Evolutionary conservation across 2,329 filamentous ascomycete species (phyloP), one percentile per base, ranked within the genome.

Genomic region (Ampelomyces quisqualis): DNA sequence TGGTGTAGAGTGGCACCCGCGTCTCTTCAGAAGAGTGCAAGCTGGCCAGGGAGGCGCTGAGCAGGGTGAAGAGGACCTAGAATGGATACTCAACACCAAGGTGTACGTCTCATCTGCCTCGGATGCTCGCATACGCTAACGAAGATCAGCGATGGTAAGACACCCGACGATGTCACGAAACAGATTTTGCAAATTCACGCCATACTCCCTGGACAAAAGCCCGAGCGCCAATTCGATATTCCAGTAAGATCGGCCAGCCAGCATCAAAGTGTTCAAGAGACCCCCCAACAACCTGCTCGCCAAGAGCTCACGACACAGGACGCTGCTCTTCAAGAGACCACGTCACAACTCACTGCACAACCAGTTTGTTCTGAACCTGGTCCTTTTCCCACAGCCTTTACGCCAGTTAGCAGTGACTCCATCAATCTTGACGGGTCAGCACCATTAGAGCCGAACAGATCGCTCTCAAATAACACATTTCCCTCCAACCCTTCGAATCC

Each of bases 61-160:
- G 49, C 84, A 91, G 64, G 88, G 87, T 19, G 87, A 94, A 66
- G 89, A 94, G 64, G 88, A 88, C 52, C 73, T 98, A 20, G 93
- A 97, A 69, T 98, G 89, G 88, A 90, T 97, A 60, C 87, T 98
- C 60, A 86, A 91, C 67, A 85, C 90, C 2, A 77, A 84, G 40
- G 80, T 98, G 90, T 95, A 70, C 68, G 81, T 62, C 7, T 15
- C 6, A 30, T 5, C 18, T 3, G 6, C 5, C 24, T 5, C 15
- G 18, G 3, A 29, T 7, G 13, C n/a, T 13, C 7, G 27, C 40
- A 6, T 20, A 19, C 32, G 38, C 45, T 56, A 35, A 54, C 42
- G 23, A 22, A 27, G n/a, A 37, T 7, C 34, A 62, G 62, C 51
- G 83, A 90, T 55, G 76, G 75, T 31, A 70, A 78, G 18, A 79